Conservation (phyloP, 805 yeast species). For the Candida maesae region DNA sequence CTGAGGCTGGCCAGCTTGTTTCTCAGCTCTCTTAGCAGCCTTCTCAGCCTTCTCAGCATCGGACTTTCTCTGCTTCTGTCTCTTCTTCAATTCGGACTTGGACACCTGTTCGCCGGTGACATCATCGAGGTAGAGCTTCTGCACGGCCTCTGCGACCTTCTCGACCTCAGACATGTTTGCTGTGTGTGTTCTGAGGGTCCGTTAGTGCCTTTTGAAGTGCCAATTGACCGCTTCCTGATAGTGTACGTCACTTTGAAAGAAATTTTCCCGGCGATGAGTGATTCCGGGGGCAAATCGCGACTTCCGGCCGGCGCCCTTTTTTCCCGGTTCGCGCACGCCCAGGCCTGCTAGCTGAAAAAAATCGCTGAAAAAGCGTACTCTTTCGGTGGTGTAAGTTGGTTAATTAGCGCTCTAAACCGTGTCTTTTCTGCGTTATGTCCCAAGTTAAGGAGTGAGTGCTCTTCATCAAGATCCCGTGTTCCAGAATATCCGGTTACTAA, state of each 20-base stretch:
- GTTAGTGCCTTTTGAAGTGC: too few species aligned
- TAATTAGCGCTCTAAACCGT: too few species aligned
- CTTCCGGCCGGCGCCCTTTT: neutral
- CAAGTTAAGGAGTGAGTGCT: slow-evolving; percentile 7
- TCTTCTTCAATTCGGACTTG: slow-evolving; percentile 91
- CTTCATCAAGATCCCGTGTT: neutral
- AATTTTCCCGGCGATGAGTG: neutral
- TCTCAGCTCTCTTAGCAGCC: slow-evolving; percentile 54
- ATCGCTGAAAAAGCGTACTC: slow-evolving; percentile 3
- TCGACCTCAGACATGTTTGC: slow-evolving; percentile 27
- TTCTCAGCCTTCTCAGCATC: slow-evolving; percentile 92
- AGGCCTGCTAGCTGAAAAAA: neutral
- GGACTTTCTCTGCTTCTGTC: slow-evolving; percentile 82
- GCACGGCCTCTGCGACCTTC: slow-evolving; percentile 68
- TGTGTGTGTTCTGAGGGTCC: too few species aligned
- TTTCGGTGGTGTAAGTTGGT: too few species aligned
- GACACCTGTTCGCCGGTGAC: slow-evolving; percentile 96
- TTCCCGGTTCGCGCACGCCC: too few species aligned
- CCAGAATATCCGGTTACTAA: slow-evolving; percentile 1
- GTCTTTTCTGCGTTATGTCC: slow-evolving; percentile 2
- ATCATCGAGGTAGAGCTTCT: slow-evolving; percentile 80
- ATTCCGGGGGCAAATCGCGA: neutral
- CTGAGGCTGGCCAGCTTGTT: slow-evolving; percentile 41
- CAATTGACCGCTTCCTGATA: neutral
- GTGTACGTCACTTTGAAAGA: neutral